Percentiles rank a stretch among this genome's conserved stretches.
These are phyloP conservation scores for Bruguiera sexangula DNA, from an alignment of 345 rosid genomes.

Conservation along the genomic window DNA sequence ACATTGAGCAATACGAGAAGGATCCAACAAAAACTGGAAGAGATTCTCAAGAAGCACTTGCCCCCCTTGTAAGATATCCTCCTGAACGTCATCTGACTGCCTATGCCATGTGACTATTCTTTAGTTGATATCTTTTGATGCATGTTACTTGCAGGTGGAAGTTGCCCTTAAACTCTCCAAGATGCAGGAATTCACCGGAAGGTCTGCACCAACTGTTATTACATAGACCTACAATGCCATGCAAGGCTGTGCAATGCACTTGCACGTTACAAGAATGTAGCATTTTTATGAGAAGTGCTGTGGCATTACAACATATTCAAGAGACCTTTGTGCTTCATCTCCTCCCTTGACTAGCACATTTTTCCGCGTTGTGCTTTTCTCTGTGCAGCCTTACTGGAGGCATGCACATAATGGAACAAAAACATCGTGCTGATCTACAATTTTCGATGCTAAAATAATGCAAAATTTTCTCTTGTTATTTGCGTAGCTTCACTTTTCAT, in stretches of 20 bases:
- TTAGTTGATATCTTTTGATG: slow-evolving; percentile 16
- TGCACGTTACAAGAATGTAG: not conserved
- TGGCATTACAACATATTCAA: not conserved
- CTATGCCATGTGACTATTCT: not conserved
- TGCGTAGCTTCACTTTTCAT: not conserved
- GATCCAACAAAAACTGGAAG: slow-evolving; percentile 88
- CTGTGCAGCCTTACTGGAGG: not conserved
- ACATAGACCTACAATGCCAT: slow-evolving; percentile 39
- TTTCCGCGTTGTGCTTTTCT: slow-evolving; percentile 6
- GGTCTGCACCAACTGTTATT: slow-evolving; percentile 93
- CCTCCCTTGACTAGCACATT: not conserved
- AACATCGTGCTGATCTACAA: not conserved
- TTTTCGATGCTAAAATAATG: slow-evolving; percentile 10
- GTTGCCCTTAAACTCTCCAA: slow-evolving; percentile 89
- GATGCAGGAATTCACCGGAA: slow-evolving; percentile 89
- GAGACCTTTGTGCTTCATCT: not conserved
- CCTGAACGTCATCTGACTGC: not conserved
- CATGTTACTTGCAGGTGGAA: slow-evolving; percentile 58
- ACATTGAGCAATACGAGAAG: slow-evolving; percentile 97
- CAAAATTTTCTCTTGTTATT: not conserved
- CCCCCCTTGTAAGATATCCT: slow-evolving; percentile 67
- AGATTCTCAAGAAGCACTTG: slow-evolving; percentile 83
- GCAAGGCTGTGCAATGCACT: not conserved
- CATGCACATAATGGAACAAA: not conserved
- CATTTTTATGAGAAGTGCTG: not conserved